A percentile compares a stretch with the other conserved stretches of the same genome.
phyloP scores from a whole-genome alignment of 257 asterid genomes.

The Avicennia marina region DNA sequence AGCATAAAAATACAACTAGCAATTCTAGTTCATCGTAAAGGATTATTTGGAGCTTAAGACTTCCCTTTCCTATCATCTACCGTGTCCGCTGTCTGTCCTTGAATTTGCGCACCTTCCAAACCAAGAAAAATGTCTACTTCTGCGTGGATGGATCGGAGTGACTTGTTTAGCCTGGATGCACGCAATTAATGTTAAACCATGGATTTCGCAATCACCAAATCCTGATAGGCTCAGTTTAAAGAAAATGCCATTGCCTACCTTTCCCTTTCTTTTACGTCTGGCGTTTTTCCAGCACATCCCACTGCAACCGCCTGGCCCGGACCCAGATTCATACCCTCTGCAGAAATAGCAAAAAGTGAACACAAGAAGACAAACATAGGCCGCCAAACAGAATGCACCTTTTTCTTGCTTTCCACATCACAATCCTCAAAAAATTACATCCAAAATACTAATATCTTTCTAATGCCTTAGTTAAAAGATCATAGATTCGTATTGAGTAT shows the following conservation, averaged over 20 bases:
- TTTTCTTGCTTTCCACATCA: no score
- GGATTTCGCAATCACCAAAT: background rate
- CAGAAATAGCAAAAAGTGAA: constrained; percentile 18
- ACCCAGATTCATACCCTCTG: constrained; percentile 93
- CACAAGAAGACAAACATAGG: constrained; percentile 24
- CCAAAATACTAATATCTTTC: no score
- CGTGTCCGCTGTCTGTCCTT: constrained; percentile 30
- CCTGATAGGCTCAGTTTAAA: background rate
- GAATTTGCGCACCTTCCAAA: constrained; percentile 50
- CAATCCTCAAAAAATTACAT: no score
- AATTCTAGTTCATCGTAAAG: no score
- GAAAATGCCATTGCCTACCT: constrained; percentile 24
- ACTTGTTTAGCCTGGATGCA: constrained; percentile 35
- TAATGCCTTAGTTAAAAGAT: no score
- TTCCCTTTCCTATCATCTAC: constrained; percentile 23
- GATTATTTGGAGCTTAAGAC: no score
- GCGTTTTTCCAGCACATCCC: constrained; percentile 77
- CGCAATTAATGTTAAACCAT: background rate
- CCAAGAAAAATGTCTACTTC: constrained; percentile 41
- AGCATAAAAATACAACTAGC: no score
- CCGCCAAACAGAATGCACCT: no score
- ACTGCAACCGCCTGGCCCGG: constrained; percentile 77
- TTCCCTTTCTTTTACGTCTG: constrained; percentile 45
- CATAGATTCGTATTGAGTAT: no score
- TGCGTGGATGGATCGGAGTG: constrained; percentile 31